Base-by-base conservation (phyloP, 2,329 filamentous ascomycete species). In the Myrmaecium sp. region DNA sequence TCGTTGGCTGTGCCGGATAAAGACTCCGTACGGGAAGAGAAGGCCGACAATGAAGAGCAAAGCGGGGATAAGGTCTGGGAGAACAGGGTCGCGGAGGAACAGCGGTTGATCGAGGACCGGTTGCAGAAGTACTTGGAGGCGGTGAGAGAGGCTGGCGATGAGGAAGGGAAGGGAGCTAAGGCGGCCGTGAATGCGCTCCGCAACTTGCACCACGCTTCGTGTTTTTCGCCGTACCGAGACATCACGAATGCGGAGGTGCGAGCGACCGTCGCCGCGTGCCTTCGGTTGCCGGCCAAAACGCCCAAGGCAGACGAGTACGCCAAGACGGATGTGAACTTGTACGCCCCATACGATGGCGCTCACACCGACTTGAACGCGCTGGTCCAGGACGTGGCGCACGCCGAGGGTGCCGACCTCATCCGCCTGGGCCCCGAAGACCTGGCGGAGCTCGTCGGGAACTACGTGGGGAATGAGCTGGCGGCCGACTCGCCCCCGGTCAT, bases 401-500 rank as follows among this genome's bases (percentile, higher is more conserved):
- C 69, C 17, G 54, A 77, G 5, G 55, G 54, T 5, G 74, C 78
- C 3, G 71, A 86, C 36, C 42, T 86, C 3, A 53, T 89, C 17
- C 63, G 67, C 12, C 44, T 91, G 7, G 67, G 74, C 41, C 69
- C 79, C 1, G 66, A 73, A 34, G 74, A 77, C 40, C 53, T 91
- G 28, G 75, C 75, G 3, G 62, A 74, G 26, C 55, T 89, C 14
- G 62, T 74, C 1, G 75, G 74, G 3, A 62, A 69, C 22, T 81
- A 83, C 39, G 51, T 84, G 6, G 75, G 74, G 4, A 70, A 78
- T n/a, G 55, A 36, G 53, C 66, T 23, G 58, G 69, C 19, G 60
- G 43, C 51, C 8, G 40, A 49, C 17, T 41, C 55, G 28, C 6
- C 10, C 26, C 5, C 17, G 30, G 38, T 64, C 36, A 43, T 58